phyloP scores from a whole-genome alignment of 345 rosid genomes.

The Syzygium aqueum region DNA sequence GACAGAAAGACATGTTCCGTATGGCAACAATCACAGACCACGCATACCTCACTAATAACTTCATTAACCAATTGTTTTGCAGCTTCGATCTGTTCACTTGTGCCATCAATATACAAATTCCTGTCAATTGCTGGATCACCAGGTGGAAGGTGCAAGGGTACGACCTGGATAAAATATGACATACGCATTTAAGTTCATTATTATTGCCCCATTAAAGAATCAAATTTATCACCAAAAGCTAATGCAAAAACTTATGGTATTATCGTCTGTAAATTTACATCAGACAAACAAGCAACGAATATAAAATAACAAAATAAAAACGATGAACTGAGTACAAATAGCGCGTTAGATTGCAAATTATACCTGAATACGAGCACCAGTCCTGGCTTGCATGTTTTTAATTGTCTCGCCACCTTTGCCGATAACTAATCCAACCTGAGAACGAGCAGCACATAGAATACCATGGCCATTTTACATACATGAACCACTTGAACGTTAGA shows the following conservation, averaged over 20 bases:
- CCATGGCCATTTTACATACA: neutral
- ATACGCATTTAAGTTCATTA: neutral
- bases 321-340: neutral
- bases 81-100: constrained; percentile 75
- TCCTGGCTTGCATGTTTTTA: constrained; percentile 88
- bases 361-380: constrained; percentile 99
- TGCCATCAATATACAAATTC: constrained; percentile 86
- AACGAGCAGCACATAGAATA: constrained; percentile 12
- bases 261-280: neutral
- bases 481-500: neutral
- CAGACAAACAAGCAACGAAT: neutral
- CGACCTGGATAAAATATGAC: constrained; percentile 40
- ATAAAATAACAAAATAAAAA: neutral
- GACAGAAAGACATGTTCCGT: constrained; percentile 7
- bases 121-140: constrained; percentile 80
- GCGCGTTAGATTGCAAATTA: neutral
- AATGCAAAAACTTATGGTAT: neutral
- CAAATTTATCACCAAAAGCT: neutral
- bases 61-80: constrained; percentile 90
- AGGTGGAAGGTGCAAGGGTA: constrained; percentile 95
- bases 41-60: constrained; percentile 93
- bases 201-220: neutral
- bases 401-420: constrained; percentile 99
- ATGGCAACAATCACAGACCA: constrained; percentile 14
- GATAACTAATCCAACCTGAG: constrained; percentile 96